Base-by-base conservation (phyloP, 108 stramenopile species). In the Nitzschia palea region DNA sequence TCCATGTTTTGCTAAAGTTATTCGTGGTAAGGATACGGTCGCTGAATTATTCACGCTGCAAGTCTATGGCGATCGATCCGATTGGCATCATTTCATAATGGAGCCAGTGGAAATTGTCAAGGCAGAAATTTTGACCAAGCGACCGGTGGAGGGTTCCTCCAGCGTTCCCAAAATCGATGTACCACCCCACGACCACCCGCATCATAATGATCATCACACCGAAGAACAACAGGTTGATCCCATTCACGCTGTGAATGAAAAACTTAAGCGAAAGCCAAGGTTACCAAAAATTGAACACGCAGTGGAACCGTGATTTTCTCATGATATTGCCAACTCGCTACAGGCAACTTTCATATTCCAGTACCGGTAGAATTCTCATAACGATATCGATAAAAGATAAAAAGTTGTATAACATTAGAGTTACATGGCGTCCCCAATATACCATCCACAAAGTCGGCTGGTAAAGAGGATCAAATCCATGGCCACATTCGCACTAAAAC, bases 1-100 rank as follows among this genome's bases (percentile, higher is more conserved):
- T 77, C 78, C 93, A 23, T 95, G 94, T 75, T 97, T 97, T 80
- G 96, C 85, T 0, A 78, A 37, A 6, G 69, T 93, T 27, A 30
- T 61, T 1, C 31, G 35, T 27, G 61, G 54, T 10, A 47, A 22
- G 52, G 67, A 44, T 15, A 12, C 15, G 6, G 45, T 32, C 18
- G 51, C 44, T 18, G 35, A 26, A 0, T 8, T 68, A 40, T 70
- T 70, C 26, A 18, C 34, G 5, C 26, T 12, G 12, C 22, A 20
- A 9, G 43, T 59, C 25, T 70, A 70, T 40, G 57, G 18, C 4
- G 69, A 70, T 50, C 33, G 35, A n/a, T 30, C 62, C n/a, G 66
- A 74, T 18, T 71, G 77, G 77, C 62, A 74, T n/a, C 68, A 58
- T 22, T 74, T 82, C 51, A 57, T 73, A 5, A 42, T 50, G 23